A percentile compares a stretch with the other conserved stretches of the same genome.
phyloP scores from a whole-genome alignment of 495 filamentous ascomycete genomes.

The Pyrenula massariospora region DNA sequence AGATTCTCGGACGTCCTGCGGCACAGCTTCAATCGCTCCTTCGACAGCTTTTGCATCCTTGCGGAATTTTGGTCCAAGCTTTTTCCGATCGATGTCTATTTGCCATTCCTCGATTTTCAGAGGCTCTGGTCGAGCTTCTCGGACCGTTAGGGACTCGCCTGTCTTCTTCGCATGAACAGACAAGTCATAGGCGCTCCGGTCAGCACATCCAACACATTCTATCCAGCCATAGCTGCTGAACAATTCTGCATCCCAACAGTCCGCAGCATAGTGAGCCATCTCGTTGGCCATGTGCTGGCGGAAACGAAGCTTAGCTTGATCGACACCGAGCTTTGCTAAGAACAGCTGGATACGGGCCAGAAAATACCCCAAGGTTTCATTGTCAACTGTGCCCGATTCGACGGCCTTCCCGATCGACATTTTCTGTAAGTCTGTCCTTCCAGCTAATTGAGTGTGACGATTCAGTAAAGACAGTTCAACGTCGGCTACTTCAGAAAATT shows the following conservation, averaged over 20 bases:
- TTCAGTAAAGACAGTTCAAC: constrained; percentile 50
- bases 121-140: constrained; percentile 43
- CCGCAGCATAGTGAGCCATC: constrained; percentile 61
- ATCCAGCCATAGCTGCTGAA: constrained; percentile 58
- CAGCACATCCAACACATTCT: constrained; percentile 60
- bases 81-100: constrained; percentile 50
- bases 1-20: constrained; percentile 42
- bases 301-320: constrained; percentile 51
- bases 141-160: constrained; percentile 44
- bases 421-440: constrained; percentile 45
- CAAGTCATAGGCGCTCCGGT: constrained; percentile 56
- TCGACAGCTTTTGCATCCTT: constrained; percentile 50
- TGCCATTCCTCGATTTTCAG: constrained; percentile 48
- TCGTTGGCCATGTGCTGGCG: constrained; percentile 63
- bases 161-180: constrained; percentile 53
- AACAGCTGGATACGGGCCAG: constrained; percentile 48
- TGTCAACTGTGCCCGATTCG: no score
- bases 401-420: no score
- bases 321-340: constrained; percentile 48
- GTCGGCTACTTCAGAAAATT: constrained; percentile 55
- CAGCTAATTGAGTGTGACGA: constrained; percentile 44
- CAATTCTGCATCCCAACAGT: constrained; percentile 62
- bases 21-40: constrained; percentile 40
- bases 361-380: no score
- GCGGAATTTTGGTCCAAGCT: constrained; percentile 53